Conservation (phyloP, 257 asterid species). For the Paraleonurus japonicus region DNA sequence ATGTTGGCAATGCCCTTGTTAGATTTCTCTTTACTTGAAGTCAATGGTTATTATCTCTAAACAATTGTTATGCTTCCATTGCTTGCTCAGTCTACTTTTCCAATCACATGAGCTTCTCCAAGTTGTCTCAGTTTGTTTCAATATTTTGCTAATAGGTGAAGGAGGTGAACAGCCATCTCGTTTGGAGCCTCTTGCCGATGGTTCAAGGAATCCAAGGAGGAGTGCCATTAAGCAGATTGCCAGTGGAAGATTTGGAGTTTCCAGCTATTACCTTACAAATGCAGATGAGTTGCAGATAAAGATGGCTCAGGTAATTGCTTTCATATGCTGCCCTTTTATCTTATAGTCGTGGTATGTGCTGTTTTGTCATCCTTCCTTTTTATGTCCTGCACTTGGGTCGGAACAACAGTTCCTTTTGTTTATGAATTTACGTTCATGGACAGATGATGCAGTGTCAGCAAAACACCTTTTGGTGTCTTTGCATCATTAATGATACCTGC, state of each 20-base stretch:
- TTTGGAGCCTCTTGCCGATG: conserved; percentile 91
- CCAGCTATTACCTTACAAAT: conserved; percentile 94
- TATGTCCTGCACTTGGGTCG: conserved; percentile 29
- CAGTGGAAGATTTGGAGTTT: conserved; percentile 99
- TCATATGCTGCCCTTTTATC: background rate
- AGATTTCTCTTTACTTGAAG: background rate
- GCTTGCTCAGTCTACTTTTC: background rate
- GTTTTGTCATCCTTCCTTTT: conserved; percentile 19
- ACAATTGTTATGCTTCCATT: background rate
- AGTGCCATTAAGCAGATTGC: conserved; percentile 99
- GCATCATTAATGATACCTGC: conserved; percentile 54
- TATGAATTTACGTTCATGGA: conserved; percentile 55
- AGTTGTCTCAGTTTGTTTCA: conserved; percentile 5
- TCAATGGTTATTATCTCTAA: background rate
- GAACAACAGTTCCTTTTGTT: conserved; percentile 45
- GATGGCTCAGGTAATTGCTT: conserved; percentile 89
- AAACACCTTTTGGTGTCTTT: conserved; percentile 63
- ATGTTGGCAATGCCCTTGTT: conserved; percentile 13
- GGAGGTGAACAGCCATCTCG: conserved; percentile 99
- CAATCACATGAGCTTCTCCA: background rate
- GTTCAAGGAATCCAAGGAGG: conserved; percentile 86
- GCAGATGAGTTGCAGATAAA: conserved; percentile 95
- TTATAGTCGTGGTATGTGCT: conserved; percentile 9
- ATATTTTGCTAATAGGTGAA: conserved; percentile 59
- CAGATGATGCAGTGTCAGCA: conserved; percentile 58